Evolutionary conservation across 148 eudicot species (phyloP).

Genomic region (Tetragonia tetragonoides): DNA sequence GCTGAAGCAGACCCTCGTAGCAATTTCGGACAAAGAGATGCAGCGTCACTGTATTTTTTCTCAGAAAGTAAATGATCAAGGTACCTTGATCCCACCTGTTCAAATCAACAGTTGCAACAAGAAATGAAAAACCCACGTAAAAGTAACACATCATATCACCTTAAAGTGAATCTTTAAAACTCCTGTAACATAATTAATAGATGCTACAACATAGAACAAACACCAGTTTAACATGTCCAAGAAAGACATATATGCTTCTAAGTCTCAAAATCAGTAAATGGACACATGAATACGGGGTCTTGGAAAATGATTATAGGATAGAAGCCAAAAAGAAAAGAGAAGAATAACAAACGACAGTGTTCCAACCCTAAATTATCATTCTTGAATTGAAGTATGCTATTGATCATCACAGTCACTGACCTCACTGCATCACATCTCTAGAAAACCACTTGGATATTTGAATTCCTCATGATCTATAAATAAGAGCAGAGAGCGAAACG

Average conservation of each 20-base stretch:
- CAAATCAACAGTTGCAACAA: slow-evolving; percentile 5
- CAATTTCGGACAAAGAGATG: slow-evolving; percentile 92
- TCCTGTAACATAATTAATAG: neutral
- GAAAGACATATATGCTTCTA: neutral
- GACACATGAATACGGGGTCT: neutral
- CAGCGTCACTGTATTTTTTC: slow-evolving; percentile 91
- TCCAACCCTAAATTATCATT: neutral
- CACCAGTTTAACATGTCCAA: neutral
- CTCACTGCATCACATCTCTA: neutral
- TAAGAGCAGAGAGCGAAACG: neutral
- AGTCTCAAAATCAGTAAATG: neutral
- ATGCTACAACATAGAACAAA: neutral
- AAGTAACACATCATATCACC: neutral
- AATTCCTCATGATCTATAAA: neutral
- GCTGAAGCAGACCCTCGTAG: slow-evolving; percentile 87
- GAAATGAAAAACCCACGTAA: neutral
- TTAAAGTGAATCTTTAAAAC: neutral
- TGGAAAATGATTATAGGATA: neutral
- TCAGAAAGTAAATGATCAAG: slow-evolving; percentile 91
- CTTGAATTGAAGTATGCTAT: neutral
- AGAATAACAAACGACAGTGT: neutral
- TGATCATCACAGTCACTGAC: neutral
- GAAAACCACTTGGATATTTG: neutral
- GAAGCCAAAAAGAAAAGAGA: neutral
- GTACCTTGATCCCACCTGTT: slow-evolving; percentile 83